A percentile compares a stretch with the other conserved stretches of the same genome.
phyloP scores from a whole-genome alignment of 225 moss, liverwort and hornwort species.

The Pseudisothecium myosuroides region DNA sequence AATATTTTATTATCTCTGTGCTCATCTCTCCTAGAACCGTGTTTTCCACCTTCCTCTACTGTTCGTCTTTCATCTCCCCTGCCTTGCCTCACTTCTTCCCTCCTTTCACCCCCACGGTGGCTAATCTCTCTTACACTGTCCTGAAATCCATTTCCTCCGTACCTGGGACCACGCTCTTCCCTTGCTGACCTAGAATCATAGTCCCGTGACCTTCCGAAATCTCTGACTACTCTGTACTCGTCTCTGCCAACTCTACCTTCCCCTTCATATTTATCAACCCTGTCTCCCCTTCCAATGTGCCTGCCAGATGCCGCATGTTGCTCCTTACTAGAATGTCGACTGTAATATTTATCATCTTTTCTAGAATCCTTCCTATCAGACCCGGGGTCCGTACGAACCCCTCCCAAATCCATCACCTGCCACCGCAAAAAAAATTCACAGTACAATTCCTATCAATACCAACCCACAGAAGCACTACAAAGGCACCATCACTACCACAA shows the following conservation, averaged over 20 bases:
- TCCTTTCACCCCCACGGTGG: slow-evolving; percentile 21
- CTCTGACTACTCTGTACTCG: slow-evolving; percentile 25
- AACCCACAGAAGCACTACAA: background rate
- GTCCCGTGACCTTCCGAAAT: slow-evolving; percentile 13
- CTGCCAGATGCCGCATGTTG: slow-evolving; percentile 21
- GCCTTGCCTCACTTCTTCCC: slow-evolving; percentile 23
- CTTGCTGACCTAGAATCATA: slow-evolving; percentile 24
- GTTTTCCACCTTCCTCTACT: slow-evolving; percentile 21
- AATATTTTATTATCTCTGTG: slow-evolving; percentile 17
- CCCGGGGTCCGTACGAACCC: slow-evolving; percentile 12
- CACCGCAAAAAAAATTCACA: background rate
- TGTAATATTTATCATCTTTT: slow-evolving; percentile 43
- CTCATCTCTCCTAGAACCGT: slow-evolving; percentile 31
- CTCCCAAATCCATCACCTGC: slow-evolving; percentile 38
- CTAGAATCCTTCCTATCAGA: slow-evolving; percentile 36
- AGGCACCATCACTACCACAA: background rate
- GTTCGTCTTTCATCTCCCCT: slow-evolving; percentile 17
- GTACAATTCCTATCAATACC: background rate
- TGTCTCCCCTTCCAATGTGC: slow-evolving; percentile 26
- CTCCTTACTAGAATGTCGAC: slow-evolving; percentile 40
- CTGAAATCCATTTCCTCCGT: slow-evolving; percentile 23
- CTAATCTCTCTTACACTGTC: slow-evolving; percentile 18
- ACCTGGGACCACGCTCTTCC: slow-evolving; percentile 17
- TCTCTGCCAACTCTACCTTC: slow-evolving; percentile 30
- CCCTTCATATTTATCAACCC: slow-evolving; percentile 18